Percentiles rank a stretch among this genome's conserved stretches.
Evolutionary conservation across 257 asterid species (phyloP).

Genomic region (Solanum clarkiae): DNA sequence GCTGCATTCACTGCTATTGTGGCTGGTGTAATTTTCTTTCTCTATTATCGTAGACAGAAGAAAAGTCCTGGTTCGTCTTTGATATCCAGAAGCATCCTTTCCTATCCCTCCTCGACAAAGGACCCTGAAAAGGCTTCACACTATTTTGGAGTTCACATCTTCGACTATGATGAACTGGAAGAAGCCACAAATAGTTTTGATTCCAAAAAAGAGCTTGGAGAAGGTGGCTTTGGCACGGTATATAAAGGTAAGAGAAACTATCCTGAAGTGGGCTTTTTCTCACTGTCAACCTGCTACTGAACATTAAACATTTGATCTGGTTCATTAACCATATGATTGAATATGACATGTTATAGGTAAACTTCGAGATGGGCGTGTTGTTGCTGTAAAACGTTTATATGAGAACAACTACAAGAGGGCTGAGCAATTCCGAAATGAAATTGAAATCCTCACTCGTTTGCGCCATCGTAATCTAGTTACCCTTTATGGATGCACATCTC

Average conservation of each 20-base stretch:
- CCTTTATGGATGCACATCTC: conserved; percentile 74
- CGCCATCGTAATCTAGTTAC: conserved; percentile 51
- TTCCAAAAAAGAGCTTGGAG: conserved; percentile 49
- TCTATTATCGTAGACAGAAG: conserved; percentile 15
- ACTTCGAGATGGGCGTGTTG: conserved; percentile 59
- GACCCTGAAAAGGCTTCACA: conserved; percentile 24
- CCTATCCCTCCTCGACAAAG: conserved; percentile 29
- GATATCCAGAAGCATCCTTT: conserved; percentile 25
- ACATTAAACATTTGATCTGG: not conserved
- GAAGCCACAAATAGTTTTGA: conserved; percentile 65
- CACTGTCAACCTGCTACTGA: not conserved
- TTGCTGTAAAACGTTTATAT: conserved; percentile 67
- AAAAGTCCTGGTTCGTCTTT: conserved; percentile 4
- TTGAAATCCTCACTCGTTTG: conserved; percentile 48
- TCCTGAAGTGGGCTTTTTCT: not conserved
- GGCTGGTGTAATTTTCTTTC: conserved; percentile 11
- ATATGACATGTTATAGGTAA: conserved; percentile 30
- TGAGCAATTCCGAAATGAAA: conserved; percentile 72
- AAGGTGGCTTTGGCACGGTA: conserved; percentile 86
- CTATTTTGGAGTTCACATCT: conserved; percentile 51
- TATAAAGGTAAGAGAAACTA: conserved; percentile 28
- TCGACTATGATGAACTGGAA: conserved; percentile 54
- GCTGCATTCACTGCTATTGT: conserved; percentile 18
- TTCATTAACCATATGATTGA: not conserved
- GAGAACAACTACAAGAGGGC: conserved; percentile 63